Base-by-base conservation (phyloP, 352 stramenopile genomes). In the Globisporangium spinosum region DNA sequence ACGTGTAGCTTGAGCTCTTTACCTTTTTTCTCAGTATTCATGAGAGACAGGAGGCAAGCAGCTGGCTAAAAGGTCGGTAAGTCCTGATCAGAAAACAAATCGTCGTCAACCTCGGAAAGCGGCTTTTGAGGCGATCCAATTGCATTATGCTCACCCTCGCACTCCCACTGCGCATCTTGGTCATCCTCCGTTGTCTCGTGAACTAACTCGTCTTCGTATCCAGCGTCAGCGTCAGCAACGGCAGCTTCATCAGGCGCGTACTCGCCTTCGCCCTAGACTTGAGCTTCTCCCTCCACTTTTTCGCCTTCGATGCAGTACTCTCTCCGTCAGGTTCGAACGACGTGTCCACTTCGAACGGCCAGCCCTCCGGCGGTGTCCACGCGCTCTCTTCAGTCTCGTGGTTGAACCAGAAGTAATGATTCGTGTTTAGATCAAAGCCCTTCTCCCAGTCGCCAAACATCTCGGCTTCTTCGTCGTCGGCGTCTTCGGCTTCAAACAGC, bases 401-500 rank as follows among this genome's bases (percentile, higher is more conserved):
- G 70, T 96, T 95, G 75, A 95, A 96, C 89, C 89, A 96, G 59
- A 93, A 96, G 69, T 93, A 91, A 68, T 95, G 87, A 27, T 93
- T 93, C 3, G 84, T 85, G 59, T 70, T 87, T 10, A 83, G 78
- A 45, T 95, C 87, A 38, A 93, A 94, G 13, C 87, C 86, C 75
- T 94, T 92, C 62, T 95, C 87, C 85, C 87, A 95, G 65, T 94
- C 86, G 1, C 82, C 87, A 67, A 91, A 94, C 43, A 64, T 83
- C 70, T 94, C 80, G 20, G 79, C 82, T 67, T 89, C 82, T 71
- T 94, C 87, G 27, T 95, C 85, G 29, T 92, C 85, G 2, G 82
- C 79, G 45, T 90, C 85, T 43, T 81, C 78, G 5, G 61, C 75
- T 45, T 77, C 73, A 43, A 63, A 76, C 3, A 85, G 59, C 9